A percentile compares a stretch with the other conserved stretches of the same genome.
phyloP scores from a whole-genome alignment of 305 asterid species.

The Fraxinus velutina region DNA sequence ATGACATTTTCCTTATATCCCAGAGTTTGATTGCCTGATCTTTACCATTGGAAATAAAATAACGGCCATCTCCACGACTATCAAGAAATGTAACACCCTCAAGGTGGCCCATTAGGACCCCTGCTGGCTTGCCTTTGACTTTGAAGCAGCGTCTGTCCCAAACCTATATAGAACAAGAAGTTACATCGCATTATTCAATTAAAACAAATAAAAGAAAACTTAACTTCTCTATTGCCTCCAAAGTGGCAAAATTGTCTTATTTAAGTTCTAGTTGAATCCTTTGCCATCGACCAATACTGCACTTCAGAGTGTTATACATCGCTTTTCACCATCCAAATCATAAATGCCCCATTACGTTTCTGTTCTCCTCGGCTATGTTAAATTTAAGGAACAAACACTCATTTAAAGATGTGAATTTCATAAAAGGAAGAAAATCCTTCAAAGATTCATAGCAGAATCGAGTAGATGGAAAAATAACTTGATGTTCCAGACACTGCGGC shows the following conservation, averaged over 20 bases:
- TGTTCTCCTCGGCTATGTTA: not conserved
- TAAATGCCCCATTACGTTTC: not conserved
- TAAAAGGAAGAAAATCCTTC: not conserved
- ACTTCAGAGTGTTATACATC: not conserved
- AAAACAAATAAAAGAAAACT: not conserved
- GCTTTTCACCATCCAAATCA: not conserved
- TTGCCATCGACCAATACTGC: not conserved
- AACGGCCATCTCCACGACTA: slow-evolving; percentile 80
- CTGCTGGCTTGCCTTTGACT: slow-evolving; percentile 67
- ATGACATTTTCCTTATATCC: slow-evolving; percentile 86
- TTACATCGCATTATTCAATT: slow-evolving; percentile 1
- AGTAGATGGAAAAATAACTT: not conserved
- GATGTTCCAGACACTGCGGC: not conserved
- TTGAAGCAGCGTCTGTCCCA: slow-evolving; percentile 88
- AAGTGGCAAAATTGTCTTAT: not conserved
- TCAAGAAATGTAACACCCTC: slow-evolving; percentile 84
- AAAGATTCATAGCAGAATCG: not conserved
- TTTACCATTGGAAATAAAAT: slow-evolving; percentile 83
- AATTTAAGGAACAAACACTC: not conserved
- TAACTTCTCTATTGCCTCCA: not conserved
- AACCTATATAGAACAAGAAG: slow-evolving; percentile 43
- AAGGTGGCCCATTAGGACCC: slow-evolving; percentile 75
- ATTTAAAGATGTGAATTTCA: not conserved
- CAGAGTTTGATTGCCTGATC: slow-evolving; percentile 85
- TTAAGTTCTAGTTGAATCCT: not conserved